These are phyloP conservation scores for Xylaria hypoxylon DNA, from an alignment of 2,329 filamentous ascomycete genomes.

Conservation along the genomic window DNA sequence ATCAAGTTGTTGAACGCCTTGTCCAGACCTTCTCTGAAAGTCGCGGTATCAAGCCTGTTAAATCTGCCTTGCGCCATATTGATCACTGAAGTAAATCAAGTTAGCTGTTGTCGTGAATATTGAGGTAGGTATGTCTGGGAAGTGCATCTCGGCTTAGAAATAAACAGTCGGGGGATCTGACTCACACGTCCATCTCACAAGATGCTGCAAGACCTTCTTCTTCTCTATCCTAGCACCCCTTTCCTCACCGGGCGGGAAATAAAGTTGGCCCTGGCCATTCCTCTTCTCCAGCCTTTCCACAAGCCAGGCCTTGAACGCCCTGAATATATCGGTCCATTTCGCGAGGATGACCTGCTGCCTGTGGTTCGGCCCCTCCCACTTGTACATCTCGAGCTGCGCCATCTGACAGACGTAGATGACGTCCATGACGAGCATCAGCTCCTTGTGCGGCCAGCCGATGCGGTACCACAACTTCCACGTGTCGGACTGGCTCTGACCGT, in stretches of 20 bases:
- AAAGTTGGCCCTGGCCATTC: conserved; percentile 10
- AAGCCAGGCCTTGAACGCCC: conserved; percentile 27
- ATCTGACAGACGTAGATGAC: not conserved
- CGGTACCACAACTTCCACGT: conserved; percentile 26
- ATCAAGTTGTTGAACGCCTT: conserved; percentile 26
- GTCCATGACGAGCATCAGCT: conserved; percentile 6
- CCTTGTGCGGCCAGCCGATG: conserved; percentile 15
- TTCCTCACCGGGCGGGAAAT: conserved; percentile 20
- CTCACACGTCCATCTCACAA: conserved; percentile 30
- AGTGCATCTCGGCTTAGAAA: not conserved
- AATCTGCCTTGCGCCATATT: conserved; percentile 13
- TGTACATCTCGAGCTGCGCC: conserved; percentile 3
- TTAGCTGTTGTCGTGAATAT: not conserved
- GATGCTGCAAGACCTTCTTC: conserved; percentile 25
- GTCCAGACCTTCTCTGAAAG: conserved; percentile 24
- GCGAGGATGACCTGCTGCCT: conserved; percentile 1
- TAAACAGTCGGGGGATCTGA: not conserved
- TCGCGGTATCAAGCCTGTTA: conserved; percentile 7
- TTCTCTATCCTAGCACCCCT: conserved; percentile 11
- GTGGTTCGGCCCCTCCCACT: conserved; percentile 8
- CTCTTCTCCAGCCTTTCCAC: conserved; percentile 20
- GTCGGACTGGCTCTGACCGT: not conserved
- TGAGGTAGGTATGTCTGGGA: not conserved
- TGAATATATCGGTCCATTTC: conserved; percentile 15
- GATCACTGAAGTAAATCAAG: not conserved